Conservation (phyloP, 177 flowering plant genomes). For the Tripterygium wilfordii region DNA sequence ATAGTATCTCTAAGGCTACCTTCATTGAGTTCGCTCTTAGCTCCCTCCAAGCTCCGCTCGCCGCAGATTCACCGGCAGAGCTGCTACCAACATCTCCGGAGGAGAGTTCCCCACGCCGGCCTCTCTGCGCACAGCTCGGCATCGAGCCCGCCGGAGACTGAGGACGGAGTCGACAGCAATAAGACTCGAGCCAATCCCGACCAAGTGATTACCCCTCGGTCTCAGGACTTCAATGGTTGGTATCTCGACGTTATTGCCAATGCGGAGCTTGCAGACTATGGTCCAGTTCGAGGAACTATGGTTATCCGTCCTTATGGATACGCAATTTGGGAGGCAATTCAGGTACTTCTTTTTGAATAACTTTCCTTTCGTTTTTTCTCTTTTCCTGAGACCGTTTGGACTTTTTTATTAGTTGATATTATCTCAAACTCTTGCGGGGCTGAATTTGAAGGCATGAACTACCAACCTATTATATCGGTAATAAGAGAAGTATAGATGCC, state of each 20-base stretch:
- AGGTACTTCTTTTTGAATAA: constrained; percentile 31
- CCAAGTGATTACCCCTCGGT: constrained; percentile 61
- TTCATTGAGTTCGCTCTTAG: constrained; percentile 31
- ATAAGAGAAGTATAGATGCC: too few species aligned
- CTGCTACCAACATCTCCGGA: constrained; percentile 13
- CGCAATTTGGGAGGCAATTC: constrained; percentile 98
- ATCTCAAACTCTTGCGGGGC: too few species aligned
- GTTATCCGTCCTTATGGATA: constrained; percentile 94
- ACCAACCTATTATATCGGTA: too few species aligned
- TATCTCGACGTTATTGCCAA: constrained; percentile 74
- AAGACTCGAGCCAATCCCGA: constrained; percentile 15
- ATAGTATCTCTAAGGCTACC: constrained; percentile 44
- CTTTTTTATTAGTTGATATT: too few species aligned
- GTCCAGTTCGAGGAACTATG: constrained; percentile 98
- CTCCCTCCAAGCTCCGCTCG: constrained; percentile 20
- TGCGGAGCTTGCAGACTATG: constrained; percentile 94
- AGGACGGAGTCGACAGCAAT: constrained; percentile 3
- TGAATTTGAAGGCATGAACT: too few species aligned
- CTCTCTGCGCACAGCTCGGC: constrained; percentile 31
- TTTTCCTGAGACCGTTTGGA: too few species aligned
- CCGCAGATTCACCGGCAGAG: constrained; percentile 11
- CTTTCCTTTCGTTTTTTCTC: too few species aligned
- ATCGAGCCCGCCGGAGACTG: constrained; percentile 14
- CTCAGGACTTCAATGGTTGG: constrained; percentile 93
- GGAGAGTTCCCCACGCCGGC: constrained; percentile 6